Base-by-base conservation (phyloP, 148 eudicot species). In the Bassia scoparia region DNA sequence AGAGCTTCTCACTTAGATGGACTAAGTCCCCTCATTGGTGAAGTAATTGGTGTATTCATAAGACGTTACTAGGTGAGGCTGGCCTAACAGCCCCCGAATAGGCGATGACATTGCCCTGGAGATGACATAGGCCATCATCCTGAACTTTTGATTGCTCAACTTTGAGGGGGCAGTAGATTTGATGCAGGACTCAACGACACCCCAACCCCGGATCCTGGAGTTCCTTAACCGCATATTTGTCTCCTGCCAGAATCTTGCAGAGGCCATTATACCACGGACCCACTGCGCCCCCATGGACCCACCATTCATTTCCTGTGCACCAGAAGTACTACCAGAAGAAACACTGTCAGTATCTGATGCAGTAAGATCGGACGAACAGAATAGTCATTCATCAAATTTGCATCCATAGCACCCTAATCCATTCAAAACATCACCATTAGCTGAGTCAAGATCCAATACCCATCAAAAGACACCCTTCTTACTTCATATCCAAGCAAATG, bases 241-340 rank as follows among this genome's bases (percentile, higher is more conserved):
- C 80, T 95, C 99, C 83, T 95, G 98, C 98, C 98, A 95, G 80
- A 95, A 91, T 81, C 80, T 88, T 7, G 97, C 90, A 4, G 97
- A 91, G 67, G 38, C 83, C 55, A 76, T 80, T 69, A 88, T 82
- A 1, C 96, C 92, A 60, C 88, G 88, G 91, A 86, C 56, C 81
- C 88, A 79, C 66, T 76, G 41, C 81, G 83, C 33, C 74, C 74
- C 72, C 74, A 33, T 67, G 79, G 81, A 56, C 74, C 68, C 74
- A 67, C 84, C 83, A 76, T 78, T 76, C 11, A 38, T 55, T 31
- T 89, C 98, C 75, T 85, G 92, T 23, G 86, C 80, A 35, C 89
- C 96, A 26, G 97, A 89, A 71, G 90, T 88, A 72, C 98, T 95
- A 71, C 90, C 97, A 15, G 97, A 95, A 71, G 98, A 95, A 53